A percentile compares a stretch with the other conserved stretches of the same genome.
Conservation (phyloP, 2,329 filamentous ascomycete species). For the Coniosporium tulheliwenetii region DNA sequence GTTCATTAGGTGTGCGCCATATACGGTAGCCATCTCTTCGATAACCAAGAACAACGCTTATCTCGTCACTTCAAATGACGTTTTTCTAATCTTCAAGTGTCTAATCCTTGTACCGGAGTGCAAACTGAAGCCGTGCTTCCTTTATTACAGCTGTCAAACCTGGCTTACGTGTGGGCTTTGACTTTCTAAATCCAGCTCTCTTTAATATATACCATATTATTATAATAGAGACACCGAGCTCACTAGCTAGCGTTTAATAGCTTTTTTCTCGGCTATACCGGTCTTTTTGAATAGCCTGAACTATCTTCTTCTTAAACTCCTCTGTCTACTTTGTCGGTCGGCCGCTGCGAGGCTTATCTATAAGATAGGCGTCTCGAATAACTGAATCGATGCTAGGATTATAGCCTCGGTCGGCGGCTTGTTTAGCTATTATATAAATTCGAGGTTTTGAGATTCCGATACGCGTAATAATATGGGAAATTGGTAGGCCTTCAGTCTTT, state of each 20-base stretch:
- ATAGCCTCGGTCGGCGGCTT: too few relatives aligned
- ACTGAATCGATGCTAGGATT: too few relatives aligned
- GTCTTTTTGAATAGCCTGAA: too few relatives aligned
- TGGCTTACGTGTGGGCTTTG: not conserved
- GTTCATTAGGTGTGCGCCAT: not conserved
- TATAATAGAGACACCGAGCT: not conserved
- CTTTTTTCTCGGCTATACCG: too few relatives aligned
- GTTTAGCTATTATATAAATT: too few relatives aligned
- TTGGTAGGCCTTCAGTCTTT: too few relatives aligned
- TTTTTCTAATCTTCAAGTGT: not conserved
- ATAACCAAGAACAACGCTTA: not conserved
- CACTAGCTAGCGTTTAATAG: slow-evolving; percentile 31
- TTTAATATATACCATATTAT: not conserved
- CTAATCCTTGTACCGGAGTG: not conserved
- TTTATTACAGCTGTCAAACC: not conserved
- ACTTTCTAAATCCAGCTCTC: not conserved
- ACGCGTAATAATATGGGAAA: too few relatives aligned
- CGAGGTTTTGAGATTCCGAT: too few relatives aligned
- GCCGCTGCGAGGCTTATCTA: too few relatives aligned
- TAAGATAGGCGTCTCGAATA: too few relatives aligned
- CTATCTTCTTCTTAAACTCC: too few relatives aligned
- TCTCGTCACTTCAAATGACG: slow-evolving; percentile 1
- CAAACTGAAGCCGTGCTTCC: not conserved
- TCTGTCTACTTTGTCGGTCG: too few relatives aligned
- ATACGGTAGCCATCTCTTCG: not conserved